Evolutionary conservation across 768 basidiomycete genomes (phyloP), one percentile per base, ranked within the genome.

Genomic region (Royoungia palumana): DNA sequence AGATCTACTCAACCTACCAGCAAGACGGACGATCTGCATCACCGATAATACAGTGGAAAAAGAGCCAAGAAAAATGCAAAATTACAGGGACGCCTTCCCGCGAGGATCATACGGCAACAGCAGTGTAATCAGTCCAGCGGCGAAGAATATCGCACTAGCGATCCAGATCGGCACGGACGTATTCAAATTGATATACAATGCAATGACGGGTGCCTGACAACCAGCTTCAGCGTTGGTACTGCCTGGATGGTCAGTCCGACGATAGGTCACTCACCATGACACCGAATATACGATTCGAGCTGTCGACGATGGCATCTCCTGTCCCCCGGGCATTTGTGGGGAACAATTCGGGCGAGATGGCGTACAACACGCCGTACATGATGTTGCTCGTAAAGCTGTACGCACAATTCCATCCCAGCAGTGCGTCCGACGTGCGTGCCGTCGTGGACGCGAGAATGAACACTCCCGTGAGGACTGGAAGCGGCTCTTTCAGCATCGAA

Each of bases 361-460:
- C 83, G 56, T 85, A 87, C 35, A 88, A 57, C 2, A 88, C 84
- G 6, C 85, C 84, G 44, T 83, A 87, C 85, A 87, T 87, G 50
- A 82, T 78, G 55, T 82, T 83, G 44, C 76, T 80, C 53, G 67
- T 74, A 61, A 84, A 83, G n/a, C 70, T 73, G 55, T 85, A 87
- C 11, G 77, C 85, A 59, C 85, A 89, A 65, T 89, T 89, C 87
- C 87, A 89, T 36, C 81, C 87, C 21, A 90, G 73, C 34, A 89
- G 73, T 17, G 78, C 73, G 53, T 82, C 72, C 11, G 83, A 84
- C 49, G 76, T 81, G 30, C 30, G 30, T 30, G 30, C 30, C 13
- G 30, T 30, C 30, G 30, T 30, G 12, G 30, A 30, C 14, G 11
- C 30, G 5, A 30, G 13, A 2, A 30, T 30, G 6, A 30, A 30